These are phyloP conservation scores for Westerdykella ornata DNA, from an alignment of 2,329 filamentous ascomycete genomes.

Conservation along the genomic window DNA sequence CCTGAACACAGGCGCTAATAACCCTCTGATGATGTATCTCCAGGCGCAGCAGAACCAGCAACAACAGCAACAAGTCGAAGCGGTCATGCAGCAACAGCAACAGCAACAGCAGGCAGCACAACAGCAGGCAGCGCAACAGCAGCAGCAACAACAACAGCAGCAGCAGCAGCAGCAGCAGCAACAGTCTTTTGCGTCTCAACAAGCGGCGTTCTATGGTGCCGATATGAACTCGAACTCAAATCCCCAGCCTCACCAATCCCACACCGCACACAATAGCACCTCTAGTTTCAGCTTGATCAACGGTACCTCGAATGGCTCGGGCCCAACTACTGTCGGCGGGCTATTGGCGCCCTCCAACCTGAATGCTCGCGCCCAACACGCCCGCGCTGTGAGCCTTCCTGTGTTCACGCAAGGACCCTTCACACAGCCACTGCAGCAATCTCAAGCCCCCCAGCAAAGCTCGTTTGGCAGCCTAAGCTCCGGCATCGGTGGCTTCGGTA, in stretches of 20 bases:
- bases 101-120: conserved; percentile 25
- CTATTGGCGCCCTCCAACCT: conserved; percentile 66
- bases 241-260: conserved; percentile 55
- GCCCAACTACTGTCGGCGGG: conserved; percentile 65
- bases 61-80: conserved; percentile 33
- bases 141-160: conserved; percentile 24
- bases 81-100: conserved; percentile 28
- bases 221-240: conserved; percentile 52
- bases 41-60: conserved; percentile 55
- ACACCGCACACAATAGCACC: conserved; percentile 50
- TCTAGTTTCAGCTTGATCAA: conserved; percentile 47
- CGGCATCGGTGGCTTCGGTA: conserved; percentile 52
- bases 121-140: conserved; percentile 26
- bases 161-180: conserved; percentile 51
- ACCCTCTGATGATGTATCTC: conserved; percentile 88
- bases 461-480: conserved; percentile 55
- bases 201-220: conserved; percentile 69
- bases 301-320: conserved; percentile 40
- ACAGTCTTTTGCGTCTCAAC: conserved; percentile 64
- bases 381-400: conserved; percentile 82
- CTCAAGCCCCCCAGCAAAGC: conserved; percentile 35
- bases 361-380: conserved; percentile 56
- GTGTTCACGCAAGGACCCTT: conserved; percentile 58
- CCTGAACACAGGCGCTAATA: conserved; percentile 71
- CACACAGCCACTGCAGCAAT: conserved; percentile 37